Evolutionary conservation across 306 rosid genomes (phyloP).

Genomic region (Cyamopsis tetragonoloba): DNA sequence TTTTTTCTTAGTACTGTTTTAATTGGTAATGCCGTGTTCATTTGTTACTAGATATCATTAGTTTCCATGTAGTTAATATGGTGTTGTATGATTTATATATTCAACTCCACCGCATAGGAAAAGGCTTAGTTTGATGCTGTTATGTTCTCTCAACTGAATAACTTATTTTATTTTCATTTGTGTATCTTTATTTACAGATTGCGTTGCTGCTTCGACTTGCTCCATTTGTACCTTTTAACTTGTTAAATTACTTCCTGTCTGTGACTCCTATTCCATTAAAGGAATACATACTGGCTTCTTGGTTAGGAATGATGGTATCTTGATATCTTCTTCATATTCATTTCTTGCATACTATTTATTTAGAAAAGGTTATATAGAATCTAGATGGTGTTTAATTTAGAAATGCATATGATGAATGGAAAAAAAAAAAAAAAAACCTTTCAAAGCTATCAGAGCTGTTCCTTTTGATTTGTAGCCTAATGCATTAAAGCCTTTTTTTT

Average conservation of each 20-base stretch:
- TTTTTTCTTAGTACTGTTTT: not conserved
- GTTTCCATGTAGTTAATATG: too few species aligned
- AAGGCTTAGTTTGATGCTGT: too few species aligned
- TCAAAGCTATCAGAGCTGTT: not conserved
- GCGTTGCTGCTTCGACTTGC: slow-evolving; percentile 87
- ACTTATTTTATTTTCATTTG: not conserved
- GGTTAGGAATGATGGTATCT: slow-evolving; percentile 95
- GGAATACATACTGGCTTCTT: slow-evolving; percentile 75
- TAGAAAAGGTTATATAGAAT: not conserved
- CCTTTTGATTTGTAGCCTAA: not conserved
- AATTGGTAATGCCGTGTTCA: not conserved
- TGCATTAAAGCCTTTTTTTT: too few species aligned
- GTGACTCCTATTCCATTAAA: slow-evolving; percentile 79
- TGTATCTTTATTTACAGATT: slow-evolving; percentile 48
- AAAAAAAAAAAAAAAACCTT: not conserved
- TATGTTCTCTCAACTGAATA: not conserved
- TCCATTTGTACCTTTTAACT: slow-evolving; percentile 75
- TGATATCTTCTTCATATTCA: slow-evolving; percentile 4
- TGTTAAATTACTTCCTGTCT: slow-evolving; percentile 77
- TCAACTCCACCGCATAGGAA: too few species aligned
- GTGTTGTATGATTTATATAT: too few species aligned
- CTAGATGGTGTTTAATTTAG: not conserved
- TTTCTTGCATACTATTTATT: not conserved
- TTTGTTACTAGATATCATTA: too few species aligned
- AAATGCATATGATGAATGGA: not conserved